A percentile compares a stretch with the other conserved stretches of the same genome.
Evolutionary conservation across 2,329 filamentous ascomycete species (phyloP).

Genomic region (Cephalotrichum gorgonifer): DNA sequence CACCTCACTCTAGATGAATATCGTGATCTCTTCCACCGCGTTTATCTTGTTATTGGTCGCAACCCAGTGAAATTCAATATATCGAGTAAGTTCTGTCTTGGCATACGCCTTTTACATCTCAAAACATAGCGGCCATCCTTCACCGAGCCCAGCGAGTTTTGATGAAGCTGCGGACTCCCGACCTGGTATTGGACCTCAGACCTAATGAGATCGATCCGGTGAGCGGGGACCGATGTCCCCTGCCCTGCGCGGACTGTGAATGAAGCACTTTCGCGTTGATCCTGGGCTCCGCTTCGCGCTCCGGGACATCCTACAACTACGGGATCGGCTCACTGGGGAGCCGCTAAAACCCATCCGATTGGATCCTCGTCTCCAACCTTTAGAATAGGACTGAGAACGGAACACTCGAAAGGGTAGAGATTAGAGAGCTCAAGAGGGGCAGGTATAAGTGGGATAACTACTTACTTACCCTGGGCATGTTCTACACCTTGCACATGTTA

Average conservation of each 20-base stretch:
- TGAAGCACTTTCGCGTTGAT: neutral
- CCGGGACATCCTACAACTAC: neutral
- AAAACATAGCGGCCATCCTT: neutral
- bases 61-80: neutral
- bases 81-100: neutral
- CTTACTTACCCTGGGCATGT: constrained; percentile 61
- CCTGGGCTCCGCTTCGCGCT: neutral
- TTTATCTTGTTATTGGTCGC: neutral
- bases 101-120: neutral
- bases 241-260: neutral
- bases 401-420: constrained; percentile 47
- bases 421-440: constrained; percentile 54
- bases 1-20: neutral
- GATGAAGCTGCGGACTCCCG: neutral
- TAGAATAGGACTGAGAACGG: neutral
- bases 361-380: constrained; percentile 1
- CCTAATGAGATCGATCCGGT: neutral
- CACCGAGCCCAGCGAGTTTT: neutral
- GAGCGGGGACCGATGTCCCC: neutral
- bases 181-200: too few relatives aligned
- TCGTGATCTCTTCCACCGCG: too few relatives aligned
- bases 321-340: neutral
- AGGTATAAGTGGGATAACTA: constrained; percentile 66
- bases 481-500: constrained; percentile 47
- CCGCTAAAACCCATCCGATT: neutral